These are phyloP conservation scores for Arbutus unedo DNA, from an alignment of 148 eudicot genomes.

Conservation along the genomic window DNA sequence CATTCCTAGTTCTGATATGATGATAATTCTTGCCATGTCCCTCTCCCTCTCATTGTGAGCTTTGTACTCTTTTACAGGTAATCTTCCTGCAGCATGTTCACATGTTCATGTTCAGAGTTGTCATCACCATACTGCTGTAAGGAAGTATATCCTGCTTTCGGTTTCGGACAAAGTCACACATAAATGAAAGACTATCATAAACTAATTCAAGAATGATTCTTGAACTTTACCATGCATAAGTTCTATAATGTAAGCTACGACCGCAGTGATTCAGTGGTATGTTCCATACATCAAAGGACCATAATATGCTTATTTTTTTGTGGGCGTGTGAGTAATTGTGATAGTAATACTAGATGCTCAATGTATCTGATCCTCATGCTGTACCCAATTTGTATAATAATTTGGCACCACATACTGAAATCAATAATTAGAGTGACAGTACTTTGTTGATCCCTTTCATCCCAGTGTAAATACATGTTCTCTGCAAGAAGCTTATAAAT, in stretches of 20 bases:
- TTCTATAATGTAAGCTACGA: not conserved
- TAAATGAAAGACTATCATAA: not conserved
- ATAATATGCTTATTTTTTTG: not conserved
- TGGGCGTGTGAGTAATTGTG: not conserved
- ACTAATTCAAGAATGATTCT: constrained; percentile 4
- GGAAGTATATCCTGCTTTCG: not conserved
- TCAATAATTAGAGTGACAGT: not conserved
- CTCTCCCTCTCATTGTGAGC: constrained; percentile 4
- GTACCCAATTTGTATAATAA: not conserved
- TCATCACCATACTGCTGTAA: not conserved
- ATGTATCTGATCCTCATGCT: not conserved
- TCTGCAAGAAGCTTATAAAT: not conserved
- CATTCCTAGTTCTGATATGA: not conserved
- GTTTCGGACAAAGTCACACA: not conserved
- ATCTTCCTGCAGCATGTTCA: not conserved
- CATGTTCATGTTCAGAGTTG: not conserved
- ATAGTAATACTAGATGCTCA: not conserved
- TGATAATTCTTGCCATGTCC: not conserved
- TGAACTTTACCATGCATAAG: not conserved
- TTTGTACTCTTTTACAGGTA: not conserved
- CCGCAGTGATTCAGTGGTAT: not conserved
- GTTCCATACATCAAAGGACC: not conserved
- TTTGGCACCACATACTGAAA: not conserved
- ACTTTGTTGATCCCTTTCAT: not conserved
- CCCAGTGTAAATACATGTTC: not conserved